Base-by-base conservation (phyloP, 164 flowering plant species). In the Cinnamomum micranthum region DNA sequence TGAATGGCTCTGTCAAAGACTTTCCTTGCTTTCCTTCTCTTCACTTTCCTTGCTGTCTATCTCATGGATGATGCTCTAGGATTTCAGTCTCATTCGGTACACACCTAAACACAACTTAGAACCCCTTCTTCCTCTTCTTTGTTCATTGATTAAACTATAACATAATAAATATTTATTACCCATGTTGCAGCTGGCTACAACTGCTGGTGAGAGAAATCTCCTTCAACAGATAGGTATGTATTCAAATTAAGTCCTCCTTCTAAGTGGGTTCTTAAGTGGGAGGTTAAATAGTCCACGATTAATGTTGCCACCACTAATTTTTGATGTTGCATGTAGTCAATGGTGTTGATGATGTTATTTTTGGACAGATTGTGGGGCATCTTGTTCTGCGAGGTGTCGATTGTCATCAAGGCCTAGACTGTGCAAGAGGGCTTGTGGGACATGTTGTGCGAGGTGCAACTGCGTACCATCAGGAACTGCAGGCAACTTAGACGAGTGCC, bases 351-450 rank as follows among this genome's bases (percentile, higher is more conserved):
- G 47, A 6, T 41, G 11, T 41, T 41, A 1, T 7, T 41, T 41
- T 41, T 14, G 33, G 5, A 20, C 76, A 77, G 82, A 75, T 68
- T 77, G 82, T 64, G 82, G 81, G 20, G 74, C 52, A 58, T 80
- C 74, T 4, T 81, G 81, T 65, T 67, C 51, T 2, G 74, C 68
- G 13, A 77, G 86, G 74, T 83, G 86, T 79, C 69, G 63, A 7
- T 23, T 74, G 64, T 77, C 84, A 6, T 75, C 77, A 31, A 79
- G 87, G 77, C 87, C 87, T 0, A 66, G 65, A 2, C 70, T 81
- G 3, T 85, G 87, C 78, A 77, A 73, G n/a, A 75, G 87, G 70
- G 85, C 87, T 22, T 85, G 87, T 31, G 82, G 87, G 64, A 85
- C 82, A 5, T 85, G 87, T 76, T 85, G 87, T 64, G 17, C 19